These are phyloP conservation scores for Cardamine resedifolia DNA, from an alignment of 345 rosid genomes.

Conservation along the genomic window DNA sequence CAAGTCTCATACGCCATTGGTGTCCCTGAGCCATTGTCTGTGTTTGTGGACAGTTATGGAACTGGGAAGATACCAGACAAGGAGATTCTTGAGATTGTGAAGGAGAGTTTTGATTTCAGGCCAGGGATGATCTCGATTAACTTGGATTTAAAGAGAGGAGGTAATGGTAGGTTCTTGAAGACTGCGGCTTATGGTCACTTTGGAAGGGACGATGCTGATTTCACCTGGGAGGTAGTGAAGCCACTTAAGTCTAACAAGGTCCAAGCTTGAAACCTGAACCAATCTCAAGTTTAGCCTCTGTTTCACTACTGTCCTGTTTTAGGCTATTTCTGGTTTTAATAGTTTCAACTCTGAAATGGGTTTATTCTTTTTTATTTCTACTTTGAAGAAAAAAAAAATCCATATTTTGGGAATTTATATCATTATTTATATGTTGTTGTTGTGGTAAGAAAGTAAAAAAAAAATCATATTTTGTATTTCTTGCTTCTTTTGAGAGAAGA, in stretches of 20 bases:
- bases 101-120: constrained; percentile 45
- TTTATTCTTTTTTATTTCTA: constrained; percentile 17
- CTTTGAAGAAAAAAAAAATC: background rate
- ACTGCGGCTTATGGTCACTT: constrained; percentile 47
- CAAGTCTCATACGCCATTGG: constrained; percentile 46
- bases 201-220: constrained; percentile 46
- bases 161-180: constrained; percentile 49
- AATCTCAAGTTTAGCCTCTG: constrained; percentile 14
- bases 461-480: constrained; percentile 26
- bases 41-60: constrained; percentile 42
- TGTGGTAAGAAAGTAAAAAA: constrained; percentile 21
- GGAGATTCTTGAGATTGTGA: constrained; percentile 44
- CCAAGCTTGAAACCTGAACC: constrained; percentile 38
- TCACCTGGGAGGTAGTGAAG: constrained; percentile 49
- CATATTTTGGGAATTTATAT: background rate
- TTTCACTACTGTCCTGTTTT: background rate
- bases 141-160: constrained; percentile 47
- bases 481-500: constrained; percentile 15
- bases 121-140: constrained; percentile 45
- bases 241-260: constrained; percentile 44
- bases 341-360: constrained; percentile 21
- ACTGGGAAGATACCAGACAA: constrained; percentile 43
- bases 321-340: background rate
- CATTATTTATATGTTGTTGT: constrained; percentile 1
- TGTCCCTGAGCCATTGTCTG: constrained; percentile 47